Conservation (phyloP, 768 basidiomycete genomes). For the Phlebiopsis gigantea region DNA sequence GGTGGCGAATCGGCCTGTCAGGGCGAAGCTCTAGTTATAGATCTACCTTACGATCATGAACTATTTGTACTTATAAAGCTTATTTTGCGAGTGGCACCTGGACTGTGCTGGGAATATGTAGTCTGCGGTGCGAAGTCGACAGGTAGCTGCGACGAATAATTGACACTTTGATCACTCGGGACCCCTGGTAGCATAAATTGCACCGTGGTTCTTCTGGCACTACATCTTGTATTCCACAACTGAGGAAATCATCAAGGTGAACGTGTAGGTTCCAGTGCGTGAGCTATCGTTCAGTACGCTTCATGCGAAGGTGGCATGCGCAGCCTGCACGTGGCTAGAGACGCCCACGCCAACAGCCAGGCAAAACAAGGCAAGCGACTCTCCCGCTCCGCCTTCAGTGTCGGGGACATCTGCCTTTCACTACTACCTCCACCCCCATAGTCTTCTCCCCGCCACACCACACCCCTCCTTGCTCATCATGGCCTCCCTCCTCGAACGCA, state of each 20-base stretch:
- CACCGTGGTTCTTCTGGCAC: no score
- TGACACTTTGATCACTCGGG: no score
- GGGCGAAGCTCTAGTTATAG: constrained; percentile 6
- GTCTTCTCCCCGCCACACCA: background rate
- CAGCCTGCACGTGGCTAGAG: constrained; percentile 4
- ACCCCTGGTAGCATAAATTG: no score
- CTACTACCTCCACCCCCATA: background rate
- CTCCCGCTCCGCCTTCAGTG: constrained; percentile 6
- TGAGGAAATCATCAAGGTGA: no score
- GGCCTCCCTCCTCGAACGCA: constrained; percentile 36
- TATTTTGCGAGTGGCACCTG: no score
- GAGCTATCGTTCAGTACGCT: background rate
- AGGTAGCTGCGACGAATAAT: no score
- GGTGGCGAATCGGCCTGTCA: background rate
- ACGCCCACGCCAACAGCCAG: background rate
- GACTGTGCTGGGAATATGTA: no score
- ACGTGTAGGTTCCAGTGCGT: no score
- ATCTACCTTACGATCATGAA: background rate
- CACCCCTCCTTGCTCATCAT: constrained; percentile 6
- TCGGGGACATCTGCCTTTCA: constrained; percentile 6
- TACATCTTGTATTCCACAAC: no score
- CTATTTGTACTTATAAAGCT: no score
- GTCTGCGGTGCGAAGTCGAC: no score
- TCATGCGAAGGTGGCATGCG: background rate
- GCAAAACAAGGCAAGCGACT: background rate